phyloP scores from a whole-genome alignment of 306 rosid species.

The Benincasa hispida region DNA sequence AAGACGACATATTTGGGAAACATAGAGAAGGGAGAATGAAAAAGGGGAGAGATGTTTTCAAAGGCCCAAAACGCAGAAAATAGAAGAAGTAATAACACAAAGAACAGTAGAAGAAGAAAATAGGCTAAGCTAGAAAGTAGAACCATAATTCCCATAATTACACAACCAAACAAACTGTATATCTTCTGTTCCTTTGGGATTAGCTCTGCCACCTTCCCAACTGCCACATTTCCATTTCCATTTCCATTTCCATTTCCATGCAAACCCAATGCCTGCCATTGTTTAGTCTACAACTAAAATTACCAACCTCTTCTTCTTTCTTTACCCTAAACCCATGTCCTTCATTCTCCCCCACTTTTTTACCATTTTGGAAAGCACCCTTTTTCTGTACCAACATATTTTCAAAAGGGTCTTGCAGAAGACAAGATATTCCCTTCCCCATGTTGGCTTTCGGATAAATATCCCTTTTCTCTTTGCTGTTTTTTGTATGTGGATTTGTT shows the following conservation, averaged over 20 bases:
- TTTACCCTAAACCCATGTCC: too few species aligned
- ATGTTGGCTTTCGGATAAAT: background rate
- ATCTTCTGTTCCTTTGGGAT: background rate
- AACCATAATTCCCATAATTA: background rate
- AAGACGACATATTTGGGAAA: background rate
- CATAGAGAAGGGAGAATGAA: background rate
- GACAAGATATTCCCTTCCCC: background rate
- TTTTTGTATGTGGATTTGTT: too few species aligned
- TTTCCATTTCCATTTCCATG: background rate
- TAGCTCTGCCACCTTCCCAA: background rate
- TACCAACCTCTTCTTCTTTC: background rate
- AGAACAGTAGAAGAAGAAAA: background rate
- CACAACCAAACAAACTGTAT: background rate
- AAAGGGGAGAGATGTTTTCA: background rate
- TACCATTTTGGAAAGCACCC: background rate
- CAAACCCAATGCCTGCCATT: background rate
- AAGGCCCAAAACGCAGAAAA: background rate
- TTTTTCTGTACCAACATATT: background rate
- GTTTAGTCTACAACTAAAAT: background rate
- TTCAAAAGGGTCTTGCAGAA: too few species aligned
- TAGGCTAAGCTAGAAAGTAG: too few species aligned
- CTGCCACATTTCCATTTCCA: background rate
- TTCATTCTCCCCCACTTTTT: background rate
- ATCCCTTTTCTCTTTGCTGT: background rate
- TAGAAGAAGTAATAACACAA: background rate